Evolutionary conservation across 192 early-diverging fungal species (phyloP), one percentile per base, ranked within the genome.

Genomic region (Coemansia erecta): DNA sequence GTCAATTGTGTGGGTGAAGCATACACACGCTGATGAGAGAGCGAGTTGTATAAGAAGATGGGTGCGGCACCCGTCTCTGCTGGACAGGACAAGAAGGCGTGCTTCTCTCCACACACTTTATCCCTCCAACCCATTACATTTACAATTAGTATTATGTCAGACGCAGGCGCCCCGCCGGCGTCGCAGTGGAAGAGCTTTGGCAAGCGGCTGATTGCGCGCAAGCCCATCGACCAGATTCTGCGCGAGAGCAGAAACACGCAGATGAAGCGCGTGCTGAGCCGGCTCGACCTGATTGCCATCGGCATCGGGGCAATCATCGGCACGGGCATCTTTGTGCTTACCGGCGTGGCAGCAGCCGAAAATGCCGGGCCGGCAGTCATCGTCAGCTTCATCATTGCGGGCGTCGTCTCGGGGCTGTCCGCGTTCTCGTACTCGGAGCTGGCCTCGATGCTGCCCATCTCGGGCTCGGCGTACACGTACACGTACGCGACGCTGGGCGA

Each of bases 401-500:
- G 89, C 11, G 56, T 93, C 22, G 82, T 87, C 17, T 80, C 86
- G 22, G 86, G 81, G 11, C 78, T 93, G 53, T 89, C 92, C 2
- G 88, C 87, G 1, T 80, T 96, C 2, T 91, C 87, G 41, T 96
- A 94, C 60, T 86, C 92, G 9, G 92, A 96, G 74, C 78, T 96
- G 75, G 85, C 90, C 0, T 87, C 92, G 9, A 89, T 92, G 87
- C 84, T 94, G 19, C 92, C 92, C 1, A 83, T 92, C 14, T 85
- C 92, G 8, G 92, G 94, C 7, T 92, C 92, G 0, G 90, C 94
- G 7, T 96, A 94, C 66, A 88, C 90, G 0, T 96, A 88, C 51
- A 84, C 88, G 2, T 96, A 94, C 55, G 89, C 89, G 9, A 90
- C 92, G 0, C 70, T 94, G 58, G 94, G 94, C 13, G 94, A 96